Percentiles rank a stretch among this genome's conserved stretches.
phyloP scores from a whole-genome alignment of 2,329 filamentous ascomycete species.

The Aureobasidium subglaciale region DNA sequence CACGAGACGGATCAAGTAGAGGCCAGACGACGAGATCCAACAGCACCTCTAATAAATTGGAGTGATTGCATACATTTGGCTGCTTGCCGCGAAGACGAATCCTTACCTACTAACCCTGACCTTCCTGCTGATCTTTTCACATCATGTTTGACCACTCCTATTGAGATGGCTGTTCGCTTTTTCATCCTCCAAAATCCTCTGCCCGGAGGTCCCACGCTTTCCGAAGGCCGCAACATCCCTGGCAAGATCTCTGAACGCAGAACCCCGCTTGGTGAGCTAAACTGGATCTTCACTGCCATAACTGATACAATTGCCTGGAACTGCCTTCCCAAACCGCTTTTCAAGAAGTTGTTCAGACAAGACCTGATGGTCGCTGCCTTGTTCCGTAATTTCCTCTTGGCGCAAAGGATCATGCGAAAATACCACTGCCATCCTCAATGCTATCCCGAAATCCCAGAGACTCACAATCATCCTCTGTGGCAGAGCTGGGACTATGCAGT shows the following conservation, averaged over 20 bases:
- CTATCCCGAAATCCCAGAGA: conserved; percentile 85
- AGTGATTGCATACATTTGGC: conserved; percentile 87
- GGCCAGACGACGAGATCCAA: conserved; percentile 63
- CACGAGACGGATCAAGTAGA: conserved; percentile 86
- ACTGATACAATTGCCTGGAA: conserved; percentile 99
- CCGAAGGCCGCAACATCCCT: conserved; percentile 81
- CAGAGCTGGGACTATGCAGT: conserved; percentile 96
- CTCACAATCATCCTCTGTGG: conserved; percentile 91
- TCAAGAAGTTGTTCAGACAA: conserved; percentile 94
- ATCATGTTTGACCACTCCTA: conserved; percentile 89
- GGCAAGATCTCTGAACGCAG: conserved; percentile 86
- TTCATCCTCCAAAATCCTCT: conserved; percentile 90
- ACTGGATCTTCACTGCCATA: conserved; percentile 99
- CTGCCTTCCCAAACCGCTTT: conserved; percentile 77
- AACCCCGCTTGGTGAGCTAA: conserved; percentile 89
- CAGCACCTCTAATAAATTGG: conserved; percentile 49
- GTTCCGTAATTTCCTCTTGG: conserved; percentile 91
- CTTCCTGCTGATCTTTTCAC: conserved; percentile 94
- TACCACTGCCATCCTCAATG: conserved; percentile 95
- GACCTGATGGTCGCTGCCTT: conserved; percentile 98
- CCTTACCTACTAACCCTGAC: conserved; percentile 86
- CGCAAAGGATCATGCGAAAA: conserved; percentile 90
- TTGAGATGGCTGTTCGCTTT: conserved; percentile 94
- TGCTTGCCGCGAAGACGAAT: conserved; percentile 84
- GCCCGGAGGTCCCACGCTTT: conserved; percentile 56